phyloP scores from a whole-genome alignment of 345 rosid species.

The Barbarea vulgaris region DNA sequence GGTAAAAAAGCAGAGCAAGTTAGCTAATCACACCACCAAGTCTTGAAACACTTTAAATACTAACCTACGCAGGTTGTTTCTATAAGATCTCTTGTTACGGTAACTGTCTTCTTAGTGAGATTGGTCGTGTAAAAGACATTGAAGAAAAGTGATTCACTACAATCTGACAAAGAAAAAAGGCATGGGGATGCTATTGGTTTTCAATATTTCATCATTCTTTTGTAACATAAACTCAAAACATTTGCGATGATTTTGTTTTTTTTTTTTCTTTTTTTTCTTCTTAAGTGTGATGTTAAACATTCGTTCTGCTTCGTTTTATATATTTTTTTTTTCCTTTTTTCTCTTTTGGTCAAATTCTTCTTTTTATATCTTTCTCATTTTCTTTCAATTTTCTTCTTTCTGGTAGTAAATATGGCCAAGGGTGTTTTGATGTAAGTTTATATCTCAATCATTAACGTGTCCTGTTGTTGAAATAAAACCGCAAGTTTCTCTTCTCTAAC shows the following conservation, averaged over 20 bases:
- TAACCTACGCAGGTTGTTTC: conserved; percentile 24
- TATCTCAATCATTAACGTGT: too few species aligned
- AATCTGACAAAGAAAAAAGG: not conserved
- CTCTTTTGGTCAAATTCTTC: not conserved
- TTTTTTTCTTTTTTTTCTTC: too few species aligned
- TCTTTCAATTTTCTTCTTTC: too few species aligned
- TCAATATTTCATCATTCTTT: conserved; percentile 19
- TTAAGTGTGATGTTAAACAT: not conserved
- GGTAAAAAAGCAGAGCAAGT: conserved; percentile 56
- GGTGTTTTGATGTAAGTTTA: too few species aligned
- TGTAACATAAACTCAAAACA: conserved; percentile 14
- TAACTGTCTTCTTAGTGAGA: not conserved
- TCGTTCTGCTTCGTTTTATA: not conserved
- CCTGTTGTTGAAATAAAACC: too few species aligned
- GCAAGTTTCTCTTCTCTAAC: too few species aligned
- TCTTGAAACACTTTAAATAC: conserved; percentile 32
- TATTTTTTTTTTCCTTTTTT: not conserved
- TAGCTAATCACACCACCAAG: conserved; percentile 25
- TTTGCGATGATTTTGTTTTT: not conserved
- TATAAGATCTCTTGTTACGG: not conserved
- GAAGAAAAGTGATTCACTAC: not conserved
- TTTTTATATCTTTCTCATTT: not conserved
- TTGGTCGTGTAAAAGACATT: not conserved
- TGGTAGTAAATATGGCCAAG: too few species aligned
- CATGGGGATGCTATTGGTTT: not conserved